Evolutionary conservation across 371 early-diverging fungal species (phyloP).

Genomic region (Syncephalastrum monosporum): DNA sequence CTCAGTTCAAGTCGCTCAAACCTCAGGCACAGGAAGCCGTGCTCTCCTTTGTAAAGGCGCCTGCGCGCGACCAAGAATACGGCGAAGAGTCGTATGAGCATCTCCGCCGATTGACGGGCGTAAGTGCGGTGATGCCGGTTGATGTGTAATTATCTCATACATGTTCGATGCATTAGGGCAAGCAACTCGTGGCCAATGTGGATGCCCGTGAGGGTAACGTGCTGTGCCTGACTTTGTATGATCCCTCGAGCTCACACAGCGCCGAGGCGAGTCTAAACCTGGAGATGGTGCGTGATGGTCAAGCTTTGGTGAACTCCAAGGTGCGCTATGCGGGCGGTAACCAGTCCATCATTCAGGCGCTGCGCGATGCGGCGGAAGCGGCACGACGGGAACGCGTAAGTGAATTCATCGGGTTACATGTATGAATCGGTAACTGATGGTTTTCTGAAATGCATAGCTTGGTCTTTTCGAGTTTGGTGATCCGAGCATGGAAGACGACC

Average conservation of each 20-base stretch:
- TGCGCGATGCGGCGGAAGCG: conserved; percentile 40
- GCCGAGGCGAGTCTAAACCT: conserved; percentile 76
- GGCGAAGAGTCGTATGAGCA: conserved; percentile 72
- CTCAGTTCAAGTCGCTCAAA: conserved; percentile 63
- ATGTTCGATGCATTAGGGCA: conserved; percentile 41
- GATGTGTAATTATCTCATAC: not conserved
- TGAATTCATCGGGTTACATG: conserved; percentile 2
- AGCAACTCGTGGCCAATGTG: conserved; percentile 76
- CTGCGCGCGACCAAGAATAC: conserved; percentile 68
- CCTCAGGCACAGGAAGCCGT: conserved; percentile 84
- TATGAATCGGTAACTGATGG: not conserved
- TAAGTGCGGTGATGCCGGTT: conserved; percentile 10
- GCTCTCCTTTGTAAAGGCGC: conserved; percentile 79
- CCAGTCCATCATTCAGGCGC: conserved; percentile 49
- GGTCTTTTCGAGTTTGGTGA: conserved; percentile 93
- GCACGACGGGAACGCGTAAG: conserved; percentile 63
- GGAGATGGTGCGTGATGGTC: conserved; percentile 76
- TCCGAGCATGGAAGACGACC: conserved; percentile 15
- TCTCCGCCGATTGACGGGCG: conserved; percentile 61
- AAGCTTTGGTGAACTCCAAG: conserved; percentile 65
- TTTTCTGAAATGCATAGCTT: conserved; percentile 24
- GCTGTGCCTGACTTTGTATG: conserved; percentile 74
- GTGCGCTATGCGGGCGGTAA: conserved; percentile 56
- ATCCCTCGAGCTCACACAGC: conserved; percentile 56
- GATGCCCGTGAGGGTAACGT: conserved; percentile 61